Conservation (phyloP, 495 filamentous ascomycete genomes). For the Rhypophila decipiens region DNA sequence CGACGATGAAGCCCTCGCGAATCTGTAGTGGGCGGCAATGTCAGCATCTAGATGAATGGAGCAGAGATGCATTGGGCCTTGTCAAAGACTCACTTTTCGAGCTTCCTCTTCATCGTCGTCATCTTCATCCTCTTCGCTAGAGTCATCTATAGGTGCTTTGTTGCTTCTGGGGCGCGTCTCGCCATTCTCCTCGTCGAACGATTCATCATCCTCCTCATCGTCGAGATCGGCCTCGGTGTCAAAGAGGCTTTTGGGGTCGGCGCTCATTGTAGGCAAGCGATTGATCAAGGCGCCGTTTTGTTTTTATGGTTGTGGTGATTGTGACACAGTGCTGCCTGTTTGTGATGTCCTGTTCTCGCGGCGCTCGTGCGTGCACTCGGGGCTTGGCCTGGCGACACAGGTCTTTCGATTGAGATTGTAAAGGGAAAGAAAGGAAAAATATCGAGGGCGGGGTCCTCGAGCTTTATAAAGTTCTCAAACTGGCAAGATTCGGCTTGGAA, state of each 20-base stretch:
- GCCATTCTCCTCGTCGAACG: conserved; percentile 74
- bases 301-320: no score
- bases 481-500: no score
- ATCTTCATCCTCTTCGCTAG: conserved; percentile 93
- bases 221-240: conserved; percentile 80
- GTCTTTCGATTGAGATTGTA: neutral
- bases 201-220: conserved; percentile 86
- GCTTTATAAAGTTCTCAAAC: neutral
- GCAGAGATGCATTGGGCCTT: no score
- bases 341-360: no score
- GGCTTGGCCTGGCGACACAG: neutral
- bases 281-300: neutral
- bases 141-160: conserved; percentile 58
- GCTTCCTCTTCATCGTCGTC: conserved; percentile 87
- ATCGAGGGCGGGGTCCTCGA: neutral
- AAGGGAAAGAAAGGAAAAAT: neutral
- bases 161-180: conserved; percentile 42
- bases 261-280: conserved; percentile 53
- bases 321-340: no score
- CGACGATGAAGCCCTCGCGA: conserved; percentile 92
- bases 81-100: conserved; percentile 36
- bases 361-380: neutral
- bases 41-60: no score
- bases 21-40: conserved; percentile 50
- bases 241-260: conserved; percentile 62